These are phyloP conservation scores for Leishmania arabica DNA, from an alignment of 208 protist genomes.

Conservation along the genomic window DNA sequence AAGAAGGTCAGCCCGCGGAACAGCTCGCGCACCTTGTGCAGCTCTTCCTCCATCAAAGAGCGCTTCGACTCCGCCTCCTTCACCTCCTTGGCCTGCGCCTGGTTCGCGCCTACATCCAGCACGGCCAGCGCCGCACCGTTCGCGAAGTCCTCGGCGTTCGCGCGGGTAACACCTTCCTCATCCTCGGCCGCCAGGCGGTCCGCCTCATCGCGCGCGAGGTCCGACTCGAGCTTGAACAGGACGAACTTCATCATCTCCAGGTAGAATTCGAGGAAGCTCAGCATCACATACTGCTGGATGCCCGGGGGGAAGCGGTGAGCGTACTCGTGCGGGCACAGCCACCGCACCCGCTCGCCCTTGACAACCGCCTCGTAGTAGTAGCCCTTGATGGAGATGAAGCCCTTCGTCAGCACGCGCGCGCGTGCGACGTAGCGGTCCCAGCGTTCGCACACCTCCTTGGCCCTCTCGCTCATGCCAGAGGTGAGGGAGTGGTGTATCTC, in stretches of 20 bases:
- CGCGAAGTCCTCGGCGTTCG: slow-evolving; percentile 35
- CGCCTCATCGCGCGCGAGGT: slow-evolving; percentile 55
- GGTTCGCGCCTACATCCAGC: slow-evolving; percentile 24
- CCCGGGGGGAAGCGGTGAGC: slow-evolving; percentile 93
- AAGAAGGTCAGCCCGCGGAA: slow-evolving; percentile 87
- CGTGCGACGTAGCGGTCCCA: slow-evolving; percentile 90
- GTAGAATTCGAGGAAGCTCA: slow-evolving; percentile 98
- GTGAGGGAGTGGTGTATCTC: slow-evolving; percentile 81
- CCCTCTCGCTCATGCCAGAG: slow-evolving; percentile 76
- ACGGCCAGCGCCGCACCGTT: slow-evolving; percentile 27
- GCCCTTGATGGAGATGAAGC: slow-evolving; percentile 98
- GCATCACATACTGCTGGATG: slow-evolving; percentile 96
- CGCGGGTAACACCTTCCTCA: slow-evolving; percentile 24
- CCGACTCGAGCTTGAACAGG: slow-evolving; percentile 96
- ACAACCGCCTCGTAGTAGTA: slow-evolving; percentile 99
- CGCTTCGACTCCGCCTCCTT: slow-evolving; percentile 41
- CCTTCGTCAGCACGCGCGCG: slow-evolving; percentile 89
- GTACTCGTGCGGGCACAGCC: slow-evolving; percentile 98
- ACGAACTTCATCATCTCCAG: slow-evolving; percentile 96
- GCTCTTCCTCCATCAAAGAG: slow-evolving; percentile 59
- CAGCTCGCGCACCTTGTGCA: slow-evolving; percentile 56
- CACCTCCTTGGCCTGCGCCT: slow-evolving; percentile 34
- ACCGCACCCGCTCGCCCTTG: slow-evolving; percentile 94
- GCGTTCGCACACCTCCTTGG: slow-evolving; percentile 59
- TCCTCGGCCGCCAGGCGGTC: slow-evolving; percentile 59